Conservation (phyloP, 2,329 filamentous ascomycete species). For the Fusarium torulosum region DNA sequence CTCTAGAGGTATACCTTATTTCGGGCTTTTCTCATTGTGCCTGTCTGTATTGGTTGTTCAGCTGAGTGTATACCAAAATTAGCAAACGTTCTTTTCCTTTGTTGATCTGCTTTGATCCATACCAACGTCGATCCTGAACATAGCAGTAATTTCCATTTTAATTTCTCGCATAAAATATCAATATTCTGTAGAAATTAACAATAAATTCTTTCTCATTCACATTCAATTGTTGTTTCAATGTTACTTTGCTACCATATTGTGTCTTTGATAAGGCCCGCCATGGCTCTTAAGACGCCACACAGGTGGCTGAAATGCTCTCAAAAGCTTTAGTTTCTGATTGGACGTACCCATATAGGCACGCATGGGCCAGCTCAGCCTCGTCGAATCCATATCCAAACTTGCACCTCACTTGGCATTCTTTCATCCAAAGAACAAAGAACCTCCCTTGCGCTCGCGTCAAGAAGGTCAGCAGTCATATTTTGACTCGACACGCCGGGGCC, state of each 20-base stretch:
- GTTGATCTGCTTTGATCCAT: background rate
- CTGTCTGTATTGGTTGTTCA: background rate
- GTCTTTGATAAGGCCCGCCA: background rate
- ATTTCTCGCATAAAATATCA: background rate
- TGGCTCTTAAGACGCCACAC: conserved; percentile 9
- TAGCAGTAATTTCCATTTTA: too few relatives aligned
- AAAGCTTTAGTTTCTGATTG: conserved; percentile 29
- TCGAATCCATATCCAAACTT: conserved; percentile 36
- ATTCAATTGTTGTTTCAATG: background rate
- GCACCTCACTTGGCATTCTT: conserved; percentile 35
- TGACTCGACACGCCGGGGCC: conserved; percentile 37
- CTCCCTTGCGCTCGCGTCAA: conserved; percentile 36
- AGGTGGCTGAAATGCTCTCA: background rate
- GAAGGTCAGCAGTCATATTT: conserved; percentile 40
- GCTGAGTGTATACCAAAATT: background rate
- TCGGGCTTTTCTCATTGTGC: background rate
- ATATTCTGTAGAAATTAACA: background rate
- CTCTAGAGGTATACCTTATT: background rate
- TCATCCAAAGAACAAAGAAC: conserved; percentile 5
- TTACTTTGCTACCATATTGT: background rate
- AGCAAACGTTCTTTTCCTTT: background rate
- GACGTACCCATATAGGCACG: conserved; percentile 18
- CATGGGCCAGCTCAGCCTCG: conserved; percentile 45
- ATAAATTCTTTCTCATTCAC: background rate
- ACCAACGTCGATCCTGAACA: too few relatives aligned